Evolutionary conservation across 306 rosid genomes (phyloP), one percentile per base, ranked within the genome.

Genomic region (Astragalus membranaceus): DNA sequence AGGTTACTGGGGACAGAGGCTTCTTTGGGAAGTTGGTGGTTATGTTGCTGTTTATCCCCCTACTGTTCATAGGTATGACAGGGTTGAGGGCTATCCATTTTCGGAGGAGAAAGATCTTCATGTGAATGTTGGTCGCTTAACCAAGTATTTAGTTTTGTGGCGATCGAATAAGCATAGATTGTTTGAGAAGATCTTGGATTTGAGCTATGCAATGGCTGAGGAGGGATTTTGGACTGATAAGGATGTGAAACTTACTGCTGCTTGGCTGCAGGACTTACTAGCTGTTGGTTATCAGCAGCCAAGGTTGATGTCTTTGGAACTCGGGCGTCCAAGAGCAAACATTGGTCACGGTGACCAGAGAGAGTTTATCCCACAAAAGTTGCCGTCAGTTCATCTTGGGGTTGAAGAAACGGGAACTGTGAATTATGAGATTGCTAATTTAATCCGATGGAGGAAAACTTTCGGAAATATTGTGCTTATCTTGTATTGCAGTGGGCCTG

Each of bases 1-100:
- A 83, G 99, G 99, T 13, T 95, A 95, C 30, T 95, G 99, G 99
- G 95, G 88, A 53, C 99, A 95, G 83, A 87, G 97, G 86, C 83
- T 95, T 72, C 86, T 95, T 77, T 95, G 99, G 99, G 99, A 95
- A 80, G 67, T 95, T 26, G 99, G 96, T 52, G 99, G 99, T 44
- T 86, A 86, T 64, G 87, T 91, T 75, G 96, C 52, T 10, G 91
- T 95, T 55, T 95, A 91, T 76, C 99, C 99, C 7, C 97, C 99
- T 2, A 95, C 99, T 0, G 85, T 95, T 30, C 95, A 87, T 64
- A 84, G 99, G 72, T 77, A 83, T 69, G 97, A 94, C 62, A 87
- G 75, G 81, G 49, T 87, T 69, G 95, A 87, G 86, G 95, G 83
- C 5, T 95, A 91, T 72, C 99, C 97, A 0, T 95, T 95, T 81